Percentiles rank a stretch among this genome's conserved stretches.
phyloP scores from a whole-genome alignment of 768 basidiomycete genomes.

The Podaxis sp. region DNA sequence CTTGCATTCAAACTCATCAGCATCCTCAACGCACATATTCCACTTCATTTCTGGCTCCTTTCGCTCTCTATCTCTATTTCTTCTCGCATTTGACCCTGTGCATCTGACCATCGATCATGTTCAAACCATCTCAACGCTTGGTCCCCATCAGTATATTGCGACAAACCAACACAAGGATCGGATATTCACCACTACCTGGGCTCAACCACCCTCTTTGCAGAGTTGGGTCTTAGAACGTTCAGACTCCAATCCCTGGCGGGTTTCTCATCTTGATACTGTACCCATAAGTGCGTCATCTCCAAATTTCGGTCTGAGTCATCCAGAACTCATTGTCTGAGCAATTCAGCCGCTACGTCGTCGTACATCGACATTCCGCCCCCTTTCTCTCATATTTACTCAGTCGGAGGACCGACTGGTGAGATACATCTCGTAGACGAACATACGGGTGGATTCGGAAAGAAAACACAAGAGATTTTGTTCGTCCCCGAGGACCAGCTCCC shows the following conservation, averaged over 20 bases:
- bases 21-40: conserved; percentile 13
- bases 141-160: conserved; percentile 54
- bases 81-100: conserved; percentile 47
- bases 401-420: conserved; percentile 53
- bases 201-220: conserved; percentile 43
- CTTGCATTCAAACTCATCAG: not conserved
- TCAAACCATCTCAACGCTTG: conserved; percentile 42
- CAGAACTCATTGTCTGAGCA: not conserved
- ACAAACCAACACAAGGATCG: conserved; percentile 33
- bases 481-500: conserved; percentile 42
- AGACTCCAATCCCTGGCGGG: conserved; percentile 23
- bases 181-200: conserved; percentile 53
- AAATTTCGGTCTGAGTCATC: not conserved
- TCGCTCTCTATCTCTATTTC: conserved; percentile 48
- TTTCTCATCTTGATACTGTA: conserved; percentile 42
- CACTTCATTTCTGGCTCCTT: conserved; percentile 51
- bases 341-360: conserved; percentile 51
- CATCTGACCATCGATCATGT: conserved; percentile 39
- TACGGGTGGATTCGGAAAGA: conserved; percentile 40
- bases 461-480: conserved; percentile 48
- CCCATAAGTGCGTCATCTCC: conserved; percentile 40
- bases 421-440: conserved; percentile 37
- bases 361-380: conserved; percentile 51
- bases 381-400: conserved; percentile 46
- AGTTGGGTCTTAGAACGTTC: conserved; percentile 42